These are phyloP conservation scores for Kickxella alabastrina DNA, from an alignment of 192 early-diverging fungal species.

Conservation along the genomic window DNA sequence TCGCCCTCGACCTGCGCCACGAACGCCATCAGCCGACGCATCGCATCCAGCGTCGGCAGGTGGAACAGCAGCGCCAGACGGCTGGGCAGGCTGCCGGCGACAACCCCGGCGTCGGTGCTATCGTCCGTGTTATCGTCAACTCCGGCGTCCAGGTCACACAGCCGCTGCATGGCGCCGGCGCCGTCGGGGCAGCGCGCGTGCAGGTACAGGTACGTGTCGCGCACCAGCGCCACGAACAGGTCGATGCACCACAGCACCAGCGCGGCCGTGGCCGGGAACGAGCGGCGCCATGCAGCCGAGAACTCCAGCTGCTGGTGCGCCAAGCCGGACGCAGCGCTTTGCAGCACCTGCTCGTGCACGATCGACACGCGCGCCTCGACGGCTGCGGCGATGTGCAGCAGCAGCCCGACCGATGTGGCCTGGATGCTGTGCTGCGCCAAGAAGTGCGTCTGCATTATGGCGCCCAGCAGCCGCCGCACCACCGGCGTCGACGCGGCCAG, in stretches of 20 bases:
- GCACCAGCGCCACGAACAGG: constrained; percentile 39
- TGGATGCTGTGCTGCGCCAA: constrained; percentile 50
- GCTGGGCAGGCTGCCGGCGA: constrained; percentile 34
- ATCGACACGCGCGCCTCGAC: constrained; percentile 43
- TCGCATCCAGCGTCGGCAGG: constrained; percentile 39
- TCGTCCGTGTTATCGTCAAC: neutral
- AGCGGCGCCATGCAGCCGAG: constrained; percentile 28
- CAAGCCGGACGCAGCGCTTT: constrained; percentile 7
- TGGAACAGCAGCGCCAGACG: constrained; percentile 46
- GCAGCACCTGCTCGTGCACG: constrained; percentile 35
- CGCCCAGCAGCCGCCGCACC: constrained; percentile 45
- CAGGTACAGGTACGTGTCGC: constrained; percentile 47
- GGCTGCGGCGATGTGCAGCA: constrained; percentile 41
- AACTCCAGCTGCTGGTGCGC: constrained; percentile 19
- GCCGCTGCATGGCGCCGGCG: constrained; percentile 26
- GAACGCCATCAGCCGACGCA: constrained; percentile 43
- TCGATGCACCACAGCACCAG: constrained; percentile 52
- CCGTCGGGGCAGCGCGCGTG: constrained; percentile 40
- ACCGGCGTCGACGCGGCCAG: constrained; percentile 36
- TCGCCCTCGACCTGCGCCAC: constrained; percentile 25
- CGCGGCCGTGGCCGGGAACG: constrained; percentile 36
- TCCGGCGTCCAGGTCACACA: constrained; percentile 29
- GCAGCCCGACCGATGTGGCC: constrained; percentile 40
- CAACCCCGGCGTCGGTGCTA: constrained; percentile 5
- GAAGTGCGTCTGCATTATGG: constrained; percentile 44